Percentiles rank a stretch among this genome's conserved stretches.
Conservation (phyloP, 2,329 filamentous ascomycete genomes). For the Trichoderma atrobrunneum region DNA sequence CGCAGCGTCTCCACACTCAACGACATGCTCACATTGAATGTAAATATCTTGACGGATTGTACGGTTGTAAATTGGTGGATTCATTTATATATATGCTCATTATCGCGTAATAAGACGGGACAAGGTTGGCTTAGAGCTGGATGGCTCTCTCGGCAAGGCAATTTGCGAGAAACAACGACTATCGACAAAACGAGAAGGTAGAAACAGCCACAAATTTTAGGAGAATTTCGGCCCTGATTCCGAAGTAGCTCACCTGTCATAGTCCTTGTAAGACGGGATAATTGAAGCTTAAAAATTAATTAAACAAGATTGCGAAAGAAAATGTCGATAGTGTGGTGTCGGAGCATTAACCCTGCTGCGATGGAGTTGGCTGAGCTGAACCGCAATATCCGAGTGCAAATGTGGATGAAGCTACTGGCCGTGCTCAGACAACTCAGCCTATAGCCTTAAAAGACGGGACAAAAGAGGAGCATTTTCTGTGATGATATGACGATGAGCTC, state of each 20-base stretch:
- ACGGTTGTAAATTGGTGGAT: background rate
- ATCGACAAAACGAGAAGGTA: constrained; percentile 14
- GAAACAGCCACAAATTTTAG: background rate
- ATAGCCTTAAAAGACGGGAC: background rate
- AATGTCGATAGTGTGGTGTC: background rate
- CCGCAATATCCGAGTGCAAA: background rate
- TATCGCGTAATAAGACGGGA: background rate
- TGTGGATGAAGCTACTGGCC: background rate
- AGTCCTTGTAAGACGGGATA: background rate
- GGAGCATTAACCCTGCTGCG: background rate
- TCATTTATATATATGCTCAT: background rate
- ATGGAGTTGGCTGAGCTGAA: background rate
- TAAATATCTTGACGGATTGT: background rate
- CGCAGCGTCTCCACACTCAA: background rate
- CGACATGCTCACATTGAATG: background rate
- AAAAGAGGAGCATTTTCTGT: background rate
- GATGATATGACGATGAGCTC: background rate
- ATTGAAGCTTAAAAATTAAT: constrained; percentile 15
- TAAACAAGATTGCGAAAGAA: background rate
- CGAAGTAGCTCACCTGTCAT: background rate
- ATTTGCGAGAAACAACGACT: constrained; percentile 1
- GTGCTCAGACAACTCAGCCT: background rate
- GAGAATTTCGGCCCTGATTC: constrained; percentile 1
- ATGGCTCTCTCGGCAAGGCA: background rate
- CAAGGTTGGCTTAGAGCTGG: background rate